These are phyloP conservation scores for Aristolochia californica DNA, from an alignment of 164 flowering plant species.

Conservation along the genomic window DNA sequence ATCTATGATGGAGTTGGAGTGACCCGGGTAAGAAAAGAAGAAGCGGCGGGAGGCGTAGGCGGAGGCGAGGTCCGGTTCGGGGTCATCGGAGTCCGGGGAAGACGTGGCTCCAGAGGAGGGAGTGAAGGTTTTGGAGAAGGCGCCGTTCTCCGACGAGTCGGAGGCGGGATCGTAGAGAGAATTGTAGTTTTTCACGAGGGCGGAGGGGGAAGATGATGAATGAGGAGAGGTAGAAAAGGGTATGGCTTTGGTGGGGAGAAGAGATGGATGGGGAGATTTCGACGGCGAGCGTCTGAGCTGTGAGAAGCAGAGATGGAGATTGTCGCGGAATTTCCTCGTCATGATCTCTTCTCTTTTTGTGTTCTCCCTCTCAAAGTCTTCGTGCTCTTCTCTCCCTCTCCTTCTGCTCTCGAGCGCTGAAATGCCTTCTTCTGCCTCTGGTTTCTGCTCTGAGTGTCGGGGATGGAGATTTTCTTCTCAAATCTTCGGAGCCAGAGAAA, in stretches of 20 bases:
- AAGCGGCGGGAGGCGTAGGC: constrained; percentile 12
- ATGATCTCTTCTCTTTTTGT: neutral
- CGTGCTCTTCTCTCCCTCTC: neutral
- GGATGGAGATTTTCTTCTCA: no score
- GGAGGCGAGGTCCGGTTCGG: constrained; percentile 6
- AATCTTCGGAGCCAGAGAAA: no score
- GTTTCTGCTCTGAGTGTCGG: no score
- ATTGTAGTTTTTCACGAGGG: constrained; percentile 6
- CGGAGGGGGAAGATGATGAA: neutral
- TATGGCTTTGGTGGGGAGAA: neutral
- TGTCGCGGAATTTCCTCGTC: constrained; percentile 28
- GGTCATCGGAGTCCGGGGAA: neutral
- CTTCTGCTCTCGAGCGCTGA: neutral
- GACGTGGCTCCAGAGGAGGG: neutral
- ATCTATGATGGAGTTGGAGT: constrained; percentile 39
- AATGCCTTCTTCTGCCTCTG: neutral
- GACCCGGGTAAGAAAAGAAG: constrained; percentile 6
- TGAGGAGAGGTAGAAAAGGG: neutral
- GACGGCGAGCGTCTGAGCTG: constrained; percentile 24
- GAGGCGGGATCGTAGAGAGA: constrained; percentile 3
- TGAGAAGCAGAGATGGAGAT: constrained; percentile 43
- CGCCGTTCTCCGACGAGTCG: neutral
- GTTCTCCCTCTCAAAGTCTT: neutral
- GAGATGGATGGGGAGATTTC: neutral
- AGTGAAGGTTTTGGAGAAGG: constrained; percentile 1